Evolutionary conservation across 805 yeast genomes (phyloP), one percentile per base, ranked within the genome.

Genomic region (Nematodospora valgi): DNA sequence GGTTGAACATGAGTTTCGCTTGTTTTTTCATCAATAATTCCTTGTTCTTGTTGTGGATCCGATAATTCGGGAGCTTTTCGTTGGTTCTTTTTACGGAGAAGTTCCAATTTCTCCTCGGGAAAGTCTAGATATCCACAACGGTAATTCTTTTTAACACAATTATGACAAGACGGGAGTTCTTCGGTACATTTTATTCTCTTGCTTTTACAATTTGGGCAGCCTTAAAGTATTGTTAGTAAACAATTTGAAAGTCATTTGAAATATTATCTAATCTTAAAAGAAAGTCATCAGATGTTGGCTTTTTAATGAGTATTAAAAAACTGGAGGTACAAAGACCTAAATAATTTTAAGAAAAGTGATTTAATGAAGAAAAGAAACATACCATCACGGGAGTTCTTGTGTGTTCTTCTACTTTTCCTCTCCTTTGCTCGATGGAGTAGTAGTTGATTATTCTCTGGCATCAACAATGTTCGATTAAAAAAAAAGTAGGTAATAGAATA

Each of bases 191-290:
- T 67, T 47, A 67, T 64, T 42, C 72, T 48, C 38, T 61, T 65
- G 14, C 61, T 58, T 33, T 64, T 59, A 48, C 72, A 67, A 45
- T 66, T 67, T 5, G 72, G 71, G 37, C 72, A 67, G 7, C 69
- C 55, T 50, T 18, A 20, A 32, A 12, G 9, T 43, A 44, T 3
- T 33, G 36, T 33, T 33, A 33, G 36, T 33, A 33, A 32, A 11
- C 10, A 19, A 27, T 14, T 6, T 27, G 14, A 31, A 10, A 10
- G 5, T 14, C 14, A 10, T 22, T 11, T 22, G 24, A 22, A 11
- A 22, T 22, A 11, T 22, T 22, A 12, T 12, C 11, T 22, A 11
- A 11, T 12, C 24, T 22, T 22, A 22, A 12, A 11, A 12, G 24
- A 22, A 22, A 11, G 11, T 11, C 11, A 11, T 22, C 24, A 11